A percentile compares a stretch with the other conserved stretches of the same genome.
phyloP scores from a whole-genome alignment of 176 grass and related monocot genomes.

The Rhipidocladum racemiflorum region DNA sequence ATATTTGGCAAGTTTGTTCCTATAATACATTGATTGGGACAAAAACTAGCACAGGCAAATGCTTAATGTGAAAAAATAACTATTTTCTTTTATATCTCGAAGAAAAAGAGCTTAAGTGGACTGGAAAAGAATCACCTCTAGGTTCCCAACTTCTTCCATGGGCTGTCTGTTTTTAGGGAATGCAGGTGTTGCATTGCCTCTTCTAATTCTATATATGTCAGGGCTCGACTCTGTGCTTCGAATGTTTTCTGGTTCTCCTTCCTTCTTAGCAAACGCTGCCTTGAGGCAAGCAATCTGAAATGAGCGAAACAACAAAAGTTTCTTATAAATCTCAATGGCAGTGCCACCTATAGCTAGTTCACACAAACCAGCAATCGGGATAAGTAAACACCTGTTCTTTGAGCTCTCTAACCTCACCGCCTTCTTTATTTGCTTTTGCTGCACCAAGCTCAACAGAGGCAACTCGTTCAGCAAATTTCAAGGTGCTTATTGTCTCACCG shows the following conservation, averaged over 20 bases:
- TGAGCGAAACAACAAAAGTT: not conserved
- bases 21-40: not conserved
- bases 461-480: conserved; percentile 89
- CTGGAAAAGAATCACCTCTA: conserved; percentile 50
- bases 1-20: not conserved
- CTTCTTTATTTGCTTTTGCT: conserved; percentile 73
- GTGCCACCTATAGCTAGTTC: not conserved
- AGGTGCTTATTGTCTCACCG: conserved; percentile 73
- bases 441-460: conserved; percentile 77
- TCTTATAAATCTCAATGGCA: conserved; percentile 20
- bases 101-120: conserved; percentile 11
- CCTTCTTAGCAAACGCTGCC: conserved; percentile 66
- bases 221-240: conserved; percentile 46
- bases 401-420: conserved; percentile 64
- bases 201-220: conserved; percentile 49
- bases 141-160: conserved; percentile 93
- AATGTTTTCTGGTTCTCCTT: conserved; percentile 49
- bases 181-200: conserved; percentile 31
- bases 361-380: not conserved
- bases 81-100: not conserved
- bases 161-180: conserved; percentile 55
- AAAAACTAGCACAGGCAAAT: not conserved
- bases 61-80: not conserved
- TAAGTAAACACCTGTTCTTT: conserved; percentile 65
- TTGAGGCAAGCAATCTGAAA: conserved; percentile 73